Conservation (phyloP, 345 rosid species). For the Clarkia xantiana region DNA sequence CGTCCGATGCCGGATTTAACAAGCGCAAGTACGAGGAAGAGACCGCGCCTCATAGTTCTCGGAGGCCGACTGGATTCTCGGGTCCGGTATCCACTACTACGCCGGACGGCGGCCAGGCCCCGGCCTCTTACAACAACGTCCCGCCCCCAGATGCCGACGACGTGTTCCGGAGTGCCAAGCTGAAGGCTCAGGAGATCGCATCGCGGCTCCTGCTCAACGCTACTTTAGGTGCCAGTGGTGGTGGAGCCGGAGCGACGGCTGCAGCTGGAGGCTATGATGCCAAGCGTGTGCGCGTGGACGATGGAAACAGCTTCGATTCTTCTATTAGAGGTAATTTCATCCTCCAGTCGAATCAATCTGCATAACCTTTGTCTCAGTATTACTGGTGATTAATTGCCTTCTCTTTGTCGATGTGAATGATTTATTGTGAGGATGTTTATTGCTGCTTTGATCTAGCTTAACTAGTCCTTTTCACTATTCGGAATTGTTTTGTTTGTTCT, state of each 20-base stretch:
- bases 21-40: no score
- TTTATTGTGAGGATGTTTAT: no score
- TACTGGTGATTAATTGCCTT: no score
- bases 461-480: no score
- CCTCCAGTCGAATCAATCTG: not conserved
- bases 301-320: slow-evolving; percentile 45
- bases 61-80: slow-evolving; percentile 84
- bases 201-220: slow-evolving; percentile 50
- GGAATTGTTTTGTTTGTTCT: no score
- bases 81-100: slow-evolving; percentile 36
- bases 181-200: slow-evolving; percentile 81
- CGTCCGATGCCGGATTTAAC: no score
- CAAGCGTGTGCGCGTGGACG: slow-evolving; percentile 77
- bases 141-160: slow-evolving; percentile 52
- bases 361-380: no score
- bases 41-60: slow-evolving; percentile 28
- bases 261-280: slow-evolving; percentile 23
- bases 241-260: slow-evolving; percentile 11
- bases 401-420: no score
- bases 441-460: no score
- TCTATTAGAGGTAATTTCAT: slow-evolving; percentile 27
- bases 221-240: slow-evolving; percentile 12
- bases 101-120: slow-evolving; percentile 26
- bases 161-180: slow-evolving; percentile 68
- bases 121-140: slow-evolving; percentile 48